Evolutionary conservation across 2,329 filamentous ascomycete genomes (phyloP).

Genomic region (Sporothrix schenckii): DNA sequence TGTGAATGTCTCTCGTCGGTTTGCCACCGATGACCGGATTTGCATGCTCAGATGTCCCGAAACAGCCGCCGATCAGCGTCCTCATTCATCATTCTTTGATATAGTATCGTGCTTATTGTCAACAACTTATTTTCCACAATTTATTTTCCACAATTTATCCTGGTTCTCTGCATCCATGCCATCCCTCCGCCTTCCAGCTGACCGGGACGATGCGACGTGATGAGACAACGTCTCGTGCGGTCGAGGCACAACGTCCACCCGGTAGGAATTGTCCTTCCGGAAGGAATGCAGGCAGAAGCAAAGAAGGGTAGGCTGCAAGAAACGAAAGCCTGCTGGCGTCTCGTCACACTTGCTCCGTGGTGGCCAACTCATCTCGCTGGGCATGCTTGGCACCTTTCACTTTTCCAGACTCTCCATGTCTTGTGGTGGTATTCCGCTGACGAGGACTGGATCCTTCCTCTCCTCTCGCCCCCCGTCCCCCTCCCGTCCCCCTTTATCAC

Average conservation of each 20-base stretch:
- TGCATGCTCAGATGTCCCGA: background rate
- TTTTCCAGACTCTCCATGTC: background rate
- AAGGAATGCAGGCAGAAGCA: background rate
- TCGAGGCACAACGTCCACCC: background rate
- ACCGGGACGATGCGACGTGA: background rate
- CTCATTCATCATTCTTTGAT: background rate
- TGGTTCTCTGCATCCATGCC: background rate
- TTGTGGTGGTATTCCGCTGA: background rate
- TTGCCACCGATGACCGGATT: background rate
- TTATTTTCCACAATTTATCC: background rate
- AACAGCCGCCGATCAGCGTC: background rate
- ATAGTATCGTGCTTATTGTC: background rate
- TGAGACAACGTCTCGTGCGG: background rate
- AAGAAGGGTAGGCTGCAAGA: no score
- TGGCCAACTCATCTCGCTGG: background rate
- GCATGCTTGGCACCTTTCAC: no score
- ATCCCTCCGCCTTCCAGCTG: background rate
- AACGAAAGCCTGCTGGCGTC: no score
- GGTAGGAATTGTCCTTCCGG: background rate
- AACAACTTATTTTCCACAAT: no score
- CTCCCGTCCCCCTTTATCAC: background rate
- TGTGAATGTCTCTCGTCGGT: no score
- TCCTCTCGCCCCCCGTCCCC: background rate
- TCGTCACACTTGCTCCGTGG: no score
- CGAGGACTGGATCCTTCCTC: background rate